Evolutionary conservation across 176 grass and related monocot species (phyloP).

Genomic region (Oryza coarctata): DNA sequence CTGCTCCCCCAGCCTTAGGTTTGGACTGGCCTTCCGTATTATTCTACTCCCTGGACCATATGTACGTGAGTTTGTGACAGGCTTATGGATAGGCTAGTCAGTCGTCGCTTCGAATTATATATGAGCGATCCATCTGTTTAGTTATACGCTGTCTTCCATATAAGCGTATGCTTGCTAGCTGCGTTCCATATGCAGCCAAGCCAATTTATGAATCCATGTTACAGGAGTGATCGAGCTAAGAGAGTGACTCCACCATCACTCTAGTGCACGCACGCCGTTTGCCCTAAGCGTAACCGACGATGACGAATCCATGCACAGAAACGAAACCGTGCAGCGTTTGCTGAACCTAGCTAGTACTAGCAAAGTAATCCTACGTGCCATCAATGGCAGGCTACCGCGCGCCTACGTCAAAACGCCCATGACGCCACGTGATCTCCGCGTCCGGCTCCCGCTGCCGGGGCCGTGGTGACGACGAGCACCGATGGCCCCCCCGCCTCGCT

Average conservation of each 20-base stretch:
- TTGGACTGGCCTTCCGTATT: neutral
- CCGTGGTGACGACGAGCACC: no score
- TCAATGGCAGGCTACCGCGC: neutral
- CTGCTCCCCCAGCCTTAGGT: neutral
- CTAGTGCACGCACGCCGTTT: no score
- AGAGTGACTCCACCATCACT: neutral
- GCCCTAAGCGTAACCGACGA: neutral
- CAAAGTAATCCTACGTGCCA: no score
- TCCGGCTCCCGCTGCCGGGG: neutral
- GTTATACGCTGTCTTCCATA: neutral
- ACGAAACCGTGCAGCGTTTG: conserved; percentile 16
- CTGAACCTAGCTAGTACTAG: neutral
- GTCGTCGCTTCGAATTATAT: no score
- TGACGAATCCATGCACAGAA: conserved; percentile 7
- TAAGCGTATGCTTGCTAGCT: neutral
- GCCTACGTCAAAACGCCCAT: neutral
- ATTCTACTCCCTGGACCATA: neutral
- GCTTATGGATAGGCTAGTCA: neutral
- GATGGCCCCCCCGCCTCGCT: neutral
- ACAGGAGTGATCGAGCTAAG: no score
- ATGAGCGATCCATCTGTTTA: neutral
- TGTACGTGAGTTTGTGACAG: neutral
- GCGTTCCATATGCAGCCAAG: neutral
- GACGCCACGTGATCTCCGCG: conserved; percentile 31
- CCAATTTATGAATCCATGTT: neutral